Evolutionary conservation across 1,284 basidiomycete species (phyloP).

Genomic region (Puccinia novopanici): DNA sequence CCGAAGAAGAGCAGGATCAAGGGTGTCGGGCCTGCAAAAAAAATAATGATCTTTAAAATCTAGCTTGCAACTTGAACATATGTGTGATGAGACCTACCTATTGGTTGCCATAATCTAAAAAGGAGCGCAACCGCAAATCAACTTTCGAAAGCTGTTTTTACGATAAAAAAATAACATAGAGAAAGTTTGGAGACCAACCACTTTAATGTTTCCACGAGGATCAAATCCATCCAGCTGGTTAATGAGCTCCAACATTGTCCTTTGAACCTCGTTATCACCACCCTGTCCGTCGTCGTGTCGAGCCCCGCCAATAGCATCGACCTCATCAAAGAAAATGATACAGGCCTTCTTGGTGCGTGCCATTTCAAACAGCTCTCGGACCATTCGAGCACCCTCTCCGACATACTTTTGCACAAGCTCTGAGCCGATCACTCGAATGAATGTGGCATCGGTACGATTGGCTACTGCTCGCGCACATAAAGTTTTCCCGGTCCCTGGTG

Average conservation of each 20-base stretch:
- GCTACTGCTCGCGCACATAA: constrained; percentile 97
- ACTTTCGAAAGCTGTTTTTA: neutral
- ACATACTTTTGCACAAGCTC: constrained; percentile 99
- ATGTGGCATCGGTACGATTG: constrained; percentile 97
- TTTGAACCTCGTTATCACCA: constrained; percentile 97
- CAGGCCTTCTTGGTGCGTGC: constrained; percentile 98
- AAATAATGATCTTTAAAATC: neutral
- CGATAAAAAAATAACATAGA: neutral
- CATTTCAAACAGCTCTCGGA: constrained; percentile 98
- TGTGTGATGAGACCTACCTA: constrained; percentile 64
- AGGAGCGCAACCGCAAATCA: neutral
- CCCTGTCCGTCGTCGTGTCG: constrained; percentile 98
- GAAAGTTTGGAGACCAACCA: constrained; percentile 61
- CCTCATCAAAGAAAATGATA: constrained; percentile 99
- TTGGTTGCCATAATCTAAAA: constrained; percentile 88
- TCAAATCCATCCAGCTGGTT: constrained; percentile 99
- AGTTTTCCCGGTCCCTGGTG: constrained; percentile 98
- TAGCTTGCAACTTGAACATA: neutral
- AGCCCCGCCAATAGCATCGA: constrained; percentile 97
- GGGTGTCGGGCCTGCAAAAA: constrained; percentile 79
- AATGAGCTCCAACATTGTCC: constrained; percentile 99
- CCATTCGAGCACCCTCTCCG: constrained; percentile 98
- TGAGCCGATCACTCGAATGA: constrained; percentile 98
- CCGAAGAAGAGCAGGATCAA: constrained; percentile 93
- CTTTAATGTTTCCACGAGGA: constrained; percentile 97